Conservation (phyloP, 2,329 filamentous ascomycete genomes). For the Xylaria sp. region DNA sequence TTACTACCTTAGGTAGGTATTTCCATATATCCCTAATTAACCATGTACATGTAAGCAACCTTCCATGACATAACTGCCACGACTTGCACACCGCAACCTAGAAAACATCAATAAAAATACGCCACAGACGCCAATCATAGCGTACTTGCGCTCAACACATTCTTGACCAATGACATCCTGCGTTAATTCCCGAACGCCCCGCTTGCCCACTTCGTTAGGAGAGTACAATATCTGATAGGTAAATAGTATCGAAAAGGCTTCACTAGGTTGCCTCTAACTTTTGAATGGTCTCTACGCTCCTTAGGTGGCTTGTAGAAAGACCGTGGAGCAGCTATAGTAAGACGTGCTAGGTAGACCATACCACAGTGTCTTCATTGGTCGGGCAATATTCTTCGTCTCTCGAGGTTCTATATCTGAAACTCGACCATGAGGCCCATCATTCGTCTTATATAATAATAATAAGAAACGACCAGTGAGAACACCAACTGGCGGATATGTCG, state of each 20-base stretch:
- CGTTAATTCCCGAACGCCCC: background rate
- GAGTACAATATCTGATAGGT: background rate
- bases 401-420: background rate
- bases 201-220: background rate
- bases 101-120: too few relatives aligned
- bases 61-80: background rate
- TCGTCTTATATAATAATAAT: background rate
- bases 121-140: background rate
- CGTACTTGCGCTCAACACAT: too few relatives aligned
- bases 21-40: background rate
- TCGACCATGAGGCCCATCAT: background rate
- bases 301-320: slow-evolving; percentile 12
- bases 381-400: background rate
- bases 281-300: background rate
- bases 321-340: background rate
- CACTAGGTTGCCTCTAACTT: background rate
- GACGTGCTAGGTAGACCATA: background rate
- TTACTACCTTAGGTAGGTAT: too few relatives aligned
- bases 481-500: background rate
- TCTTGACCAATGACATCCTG: background rate
- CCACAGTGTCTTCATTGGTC: background rate
- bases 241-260: background rate
- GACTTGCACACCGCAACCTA: background rate
- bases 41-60: background rate
- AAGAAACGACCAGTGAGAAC: background rate